phyloP scores from a whole-genome alignment of 2,329 filamentous ascomycete genomes.

The Seiridium unicorne region DNA sequence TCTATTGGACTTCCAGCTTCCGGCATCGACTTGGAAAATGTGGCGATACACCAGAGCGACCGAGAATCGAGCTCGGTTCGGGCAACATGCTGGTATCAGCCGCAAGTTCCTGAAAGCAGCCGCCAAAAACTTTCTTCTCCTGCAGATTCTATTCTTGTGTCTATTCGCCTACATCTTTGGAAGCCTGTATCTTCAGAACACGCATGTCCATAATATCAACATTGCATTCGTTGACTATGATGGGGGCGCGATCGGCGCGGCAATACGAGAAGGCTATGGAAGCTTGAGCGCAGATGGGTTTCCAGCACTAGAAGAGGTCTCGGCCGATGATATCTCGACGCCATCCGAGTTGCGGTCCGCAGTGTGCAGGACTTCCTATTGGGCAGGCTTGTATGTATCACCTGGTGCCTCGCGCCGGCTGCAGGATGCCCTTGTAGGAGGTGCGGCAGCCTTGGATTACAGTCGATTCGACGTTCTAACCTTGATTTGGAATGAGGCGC shows the following conservation, averaged over 20 bases:
- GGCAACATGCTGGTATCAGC: slow-evolving; percentile 1
- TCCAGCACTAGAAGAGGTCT: slow-evolving; percentile 25
- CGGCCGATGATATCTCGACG: slow-evolving; percentile 15
- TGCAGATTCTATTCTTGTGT: slow-evolving; percentile 33
- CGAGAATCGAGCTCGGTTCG: background rate
- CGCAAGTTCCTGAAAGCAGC: slow-evolving; percentile 16
- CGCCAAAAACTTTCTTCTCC: slow-evolving; percentile 28
- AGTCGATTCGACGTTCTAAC: slow-evolving; percentile 32
- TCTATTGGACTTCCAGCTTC: too few relatives aligned
- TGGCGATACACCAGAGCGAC: slow-evolving; percentile 4
- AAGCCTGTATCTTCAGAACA: slow-evolving; percentile 29
- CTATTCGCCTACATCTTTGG: slow-evolving; percentile 35
- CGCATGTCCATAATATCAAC: slow-evolving; percentile 30
- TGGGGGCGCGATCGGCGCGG: slow-evolving; percentile 29
- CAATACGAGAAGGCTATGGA: slow-evolving; percentile 29
- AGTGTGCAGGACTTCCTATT: slow-evolving; percentile 30
- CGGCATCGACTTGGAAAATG: too few relatives aligned
- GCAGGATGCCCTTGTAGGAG: slow-evolving; percentile 29
- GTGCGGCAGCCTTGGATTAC: slow-evolving; percentile 23
- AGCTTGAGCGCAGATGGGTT: slow-evolving; percentile 24
- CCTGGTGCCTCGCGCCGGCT: slow-evolving; percentile 34
- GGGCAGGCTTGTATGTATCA: slow-evolving; percentile 22
- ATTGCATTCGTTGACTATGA: slow-evolving; percentile 35
- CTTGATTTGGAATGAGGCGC: slow-evolving; percentile 36
- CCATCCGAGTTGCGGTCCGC: slow-evolving; percentile 26